Base-by-base conservation (phyloP, 371 early-diverging fungal genomes). In the Syncephalastrum sp. region DNA sequence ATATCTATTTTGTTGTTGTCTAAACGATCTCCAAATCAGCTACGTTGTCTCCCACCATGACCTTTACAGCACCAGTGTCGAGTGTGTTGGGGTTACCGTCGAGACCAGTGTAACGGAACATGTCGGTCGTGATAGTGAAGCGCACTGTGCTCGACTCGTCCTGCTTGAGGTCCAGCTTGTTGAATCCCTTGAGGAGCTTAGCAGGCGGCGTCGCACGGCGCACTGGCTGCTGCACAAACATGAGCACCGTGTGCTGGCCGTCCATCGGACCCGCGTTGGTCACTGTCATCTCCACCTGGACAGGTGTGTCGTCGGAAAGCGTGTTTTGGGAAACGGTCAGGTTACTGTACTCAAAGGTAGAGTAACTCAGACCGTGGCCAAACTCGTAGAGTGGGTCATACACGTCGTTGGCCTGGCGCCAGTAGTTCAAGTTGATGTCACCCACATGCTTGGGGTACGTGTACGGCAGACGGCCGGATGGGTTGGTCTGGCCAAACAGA, bases 291-390 rank as follows among this genome's bases (percentile, higher is more conserved):
- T 60, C 59, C 0, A 82, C 84, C 1, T 51, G 56, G 8, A 75
- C 61, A 0, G 64, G 53, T 21, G 12, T 17, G 19, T 44, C 59
- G 8, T 46, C 54, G 1, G 44, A 15, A 13, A 54, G 25, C 16
- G 50, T 12, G 45, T 19, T 23, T 4, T 52, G 57, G 5, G 44
- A 12, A 5, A 43, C 15, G 10, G 59, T 56, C 55, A 77, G 57
- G 71, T 64, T 21, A 59, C 66, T 61, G 63, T 87, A 87, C 5
- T 59, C 53, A 46, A 88, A 70, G 0, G 64, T 58, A 1, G 83
- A 76, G 51, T 87, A 88, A 2, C 85, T 82, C 7, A 88, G 52
- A 16, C 89, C 89, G 29, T 73, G 75, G 3, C 87, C 82, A 59
- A 89, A 89, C 12, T 78, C 65, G 57, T 74, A 88, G 42, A 81